These are phyloP conservation scores for Goniomonas avonlea DNA, from an alignment of 78 protist genomes.

Conservation along the genomic window DNA sequence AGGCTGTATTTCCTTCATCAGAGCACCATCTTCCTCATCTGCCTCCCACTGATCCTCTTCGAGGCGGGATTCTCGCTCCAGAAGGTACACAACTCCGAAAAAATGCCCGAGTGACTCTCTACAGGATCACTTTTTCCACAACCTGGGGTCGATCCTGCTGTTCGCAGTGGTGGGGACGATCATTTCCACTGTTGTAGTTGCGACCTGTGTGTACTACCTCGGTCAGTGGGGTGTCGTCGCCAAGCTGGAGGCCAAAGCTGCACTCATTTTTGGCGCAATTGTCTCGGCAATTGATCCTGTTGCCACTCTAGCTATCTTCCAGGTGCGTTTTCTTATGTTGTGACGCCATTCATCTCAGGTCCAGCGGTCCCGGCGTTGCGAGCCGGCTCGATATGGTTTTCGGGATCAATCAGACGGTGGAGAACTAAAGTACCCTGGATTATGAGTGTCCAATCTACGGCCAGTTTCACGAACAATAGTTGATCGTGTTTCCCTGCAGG, in stretches of 20 bases:
- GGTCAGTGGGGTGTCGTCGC: no score
- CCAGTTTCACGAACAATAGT: no score
- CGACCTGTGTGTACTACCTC: not conserved
- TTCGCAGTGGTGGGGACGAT: slow-evolving; percentile 8
- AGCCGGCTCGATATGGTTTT: no score
- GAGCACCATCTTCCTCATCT: slow-evolving; percentile 9
- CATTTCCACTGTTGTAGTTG: not conserved
- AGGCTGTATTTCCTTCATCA: not conserved
- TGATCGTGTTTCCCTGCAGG: not conserved
- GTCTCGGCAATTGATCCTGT: slow-evolving; percentile 11
- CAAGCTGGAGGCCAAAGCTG: no score
- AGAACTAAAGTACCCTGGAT: no score
- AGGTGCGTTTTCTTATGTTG: no score
- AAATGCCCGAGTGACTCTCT: not conserved
- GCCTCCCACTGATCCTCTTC: slow-evolving; percentile 23
- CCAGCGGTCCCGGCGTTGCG: no score
- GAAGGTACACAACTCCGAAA: not conserved
- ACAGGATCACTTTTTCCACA: not conserved
- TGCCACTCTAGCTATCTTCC: slow-evolving; percentile 13
- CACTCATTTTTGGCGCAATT: slow-evolving; percentile 1
- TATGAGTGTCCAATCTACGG: no score
- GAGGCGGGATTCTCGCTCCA: slow-evolving; percentile 9
- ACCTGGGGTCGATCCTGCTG: not conserved
- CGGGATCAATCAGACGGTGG: no score
- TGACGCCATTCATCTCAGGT: no score